Evolutionary conservation across 2,329 filamentous ascomycete genomes (phyloP).

Genomic region (Arthroderma uncinatum): DNA sequence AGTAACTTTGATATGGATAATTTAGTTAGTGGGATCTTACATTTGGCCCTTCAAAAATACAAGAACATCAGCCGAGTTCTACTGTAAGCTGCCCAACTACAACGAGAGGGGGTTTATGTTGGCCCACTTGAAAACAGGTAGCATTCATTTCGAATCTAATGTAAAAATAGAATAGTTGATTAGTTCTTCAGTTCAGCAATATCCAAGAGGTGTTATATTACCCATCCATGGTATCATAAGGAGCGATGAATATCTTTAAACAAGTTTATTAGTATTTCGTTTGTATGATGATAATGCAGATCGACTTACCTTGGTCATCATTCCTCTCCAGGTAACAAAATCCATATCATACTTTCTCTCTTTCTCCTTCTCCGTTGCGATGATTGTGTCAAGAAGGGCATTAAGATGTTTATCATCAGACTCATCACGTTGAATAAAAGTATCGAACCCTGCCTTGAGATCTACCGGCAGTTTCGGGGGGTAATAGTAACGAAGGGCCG

Average conservation of each 20-base stretch:
- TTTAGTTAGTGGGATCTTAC: conserved; percentile 28
- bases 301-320: conserved; percentile 80
- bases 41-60: conserved; percentile 41
- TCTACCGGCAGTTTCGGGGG: conserved; percentile 60
- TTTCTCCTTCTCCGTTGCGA: conserved; percentile 58
- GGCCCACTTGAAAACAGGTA: conserved; percentile 67
- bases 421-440: conserved; percentile 73
- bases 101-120: not conserved
- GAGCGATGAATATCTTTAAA: conserved; percentile 65
- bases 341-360: conserved; percentile 61
- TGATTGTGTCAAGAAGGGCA: conserved; percentile 65
- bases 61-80: conserved; percentile 16
- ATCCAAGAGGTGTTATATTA: conserved; percentile 29
- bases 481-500: conserved; percentile 80
- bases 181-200: conserved; percentile 1
- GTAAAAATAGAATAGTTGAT: not conserved
- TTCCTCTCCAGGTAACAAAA: conserved; percentile 86
- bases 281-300: not conserved
- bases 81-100: not conserved
- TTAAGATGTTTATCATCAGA: conserved; percentile 77
- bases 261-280: not conserved
- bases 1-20: not conserved
- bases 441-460: conserved; percentile 68
- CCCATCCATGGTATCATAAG: conserved; percentile 73
- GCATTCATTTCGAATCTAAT: conserved; percentile 92